Evolutionary conservation across 805 yeast species (phyloP).

Genomic region (Yarrowia osloensis): DNA sequence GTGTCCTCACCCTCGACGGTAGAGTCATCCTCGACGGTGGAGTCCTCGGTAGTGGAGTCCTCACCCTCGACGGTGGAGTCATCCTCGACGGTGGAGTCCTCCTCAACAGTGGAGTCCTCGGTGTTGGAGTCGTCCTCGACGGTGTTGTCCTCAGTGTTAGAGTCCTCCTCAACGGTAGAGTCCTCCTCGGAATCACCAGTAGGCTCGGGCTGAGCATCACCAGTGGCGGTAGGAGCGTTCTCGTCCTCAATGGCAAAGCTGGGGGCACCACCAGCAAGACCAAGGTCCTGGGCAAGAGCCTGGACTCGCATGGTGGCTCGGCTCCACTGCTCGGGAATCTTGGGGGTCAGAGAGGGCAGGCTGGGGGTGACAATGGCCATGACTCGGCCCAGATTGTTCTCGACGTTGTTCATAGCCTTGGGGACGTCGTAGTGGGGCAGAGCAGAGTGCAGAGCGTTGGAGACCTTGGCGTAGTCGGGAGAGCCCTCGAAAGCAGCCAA

Average conservation of each 20-base stretch:
- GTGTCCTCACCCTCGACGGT: neutral
- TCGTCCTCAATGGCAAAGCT: neutral
- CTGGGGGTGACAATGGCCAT: constrained; percentile 2
- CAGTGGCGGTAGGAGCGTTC: neutral
- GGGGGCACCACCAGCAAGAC: constrained; percentile 6
- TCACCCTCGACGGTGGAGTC: neutral
- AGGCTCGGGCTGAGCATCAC: neutral
- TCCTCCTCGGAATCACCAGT: neutral
- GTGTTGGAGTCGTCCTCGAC: neutral
- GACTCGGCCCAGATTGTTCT: neutral
- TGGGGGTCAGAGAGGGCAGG: constrained; percentile 9
- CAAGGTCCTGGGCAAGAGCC: constrained; percentile 4
- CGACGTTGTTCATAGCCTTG: constrained; percentile 7
- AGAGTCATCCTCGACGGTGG: neutral
- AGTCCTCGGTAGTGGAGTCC: neutral
- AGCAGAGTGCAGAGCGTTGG: neutral
- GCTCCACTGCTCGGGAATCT: constrained; percentile 7
- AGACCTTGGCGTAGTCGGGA: constrained; percentile 26
- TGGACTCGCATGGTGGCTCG: constrained; percentile 20
- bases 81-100: neutral
- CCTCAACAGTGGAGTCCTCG: neutral
- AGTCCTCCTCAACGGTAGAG: neutral
- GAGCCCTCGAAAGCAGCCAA: constrained; percentile 24
- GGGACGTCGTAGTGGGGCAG: constrained; percentile 22
- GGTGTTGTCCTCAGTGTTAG: neutral